phyloP scores from a whole-genome alignment of 2,329 filamentous ascomycete genomes.

The Colletotrichum spinosum region DNA sequence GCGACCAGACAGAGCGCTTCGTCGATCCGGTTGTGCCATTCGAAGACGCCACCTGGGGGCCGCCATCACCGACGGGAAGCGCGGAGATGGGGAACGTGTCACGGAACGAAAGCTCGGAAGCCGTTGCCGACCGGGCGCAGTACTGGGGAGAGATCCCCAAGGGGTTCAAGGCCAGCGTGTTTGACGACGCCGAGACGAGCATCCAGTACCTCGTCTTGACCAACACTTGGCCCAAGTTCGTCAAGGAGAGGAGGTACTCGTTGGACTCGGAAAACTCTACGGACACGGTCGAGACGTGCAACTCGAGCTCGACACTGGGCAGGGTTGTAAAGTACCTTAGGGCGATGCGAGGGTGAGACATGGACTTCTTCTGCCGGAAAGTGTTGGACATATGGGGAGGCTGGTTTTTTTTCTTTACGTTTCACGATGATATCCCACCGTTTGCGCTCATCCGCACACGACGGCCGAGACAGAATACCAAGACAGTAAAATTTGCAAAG shows the following conservation, averaged over 20 bases:
- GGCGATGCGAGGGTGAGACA: slow-evolving; percentile 8
- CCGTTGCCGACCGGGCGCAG: slow-evolving; percentile 13
- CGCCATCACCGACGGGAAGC: slow-evolving; percentile 1
- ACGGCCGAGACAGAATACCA: background rate
- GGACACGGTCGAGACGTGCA: slow-evolving; percentile 23
- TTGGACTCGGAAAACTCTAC: slow-evolving; percentile 32
- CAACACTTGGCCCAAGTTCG: slow-evolving; percentile 47
- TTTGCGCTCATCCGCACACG: background rate
- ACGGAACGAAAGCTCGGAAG: background rate
- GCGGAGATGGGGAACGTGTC: slow-evolving; percentile 11
- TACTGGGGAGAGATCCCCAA: slow-evolving; percentile 48
- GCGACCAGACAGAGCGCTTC: slow-evolving; percentile 46
- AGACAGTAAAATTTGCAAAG: background rate
- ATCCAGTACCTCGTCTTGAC: slow-evolving; percentile 64
- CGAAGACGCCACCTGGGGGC: slow-evolving; percentile 39
- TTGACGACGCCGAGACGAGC: slow-evolving; percentile 64
- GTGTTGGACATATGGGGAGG: no score
- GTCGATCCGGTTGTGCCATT: slow-evolving; percentile 59
- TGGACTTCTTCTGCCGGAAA: background rate
- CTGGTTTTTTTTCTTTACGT: background rate
- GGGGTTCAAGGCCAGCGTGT: slow-evolving; percentile 59
- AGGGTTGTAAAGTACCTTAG: slow-evolving; percentile 29
- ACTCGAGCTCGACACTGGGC: slow-evolving; percentile 20
- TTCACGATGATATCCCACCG: slow-evolving; percentile 21
- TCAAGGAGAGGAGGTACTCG: slow-evolving; percentile 38